Evolutionary conservation across 108 stramenopile genomes (phyloP).

Genomic region (Pseudonitzschia pungens): DNA sequence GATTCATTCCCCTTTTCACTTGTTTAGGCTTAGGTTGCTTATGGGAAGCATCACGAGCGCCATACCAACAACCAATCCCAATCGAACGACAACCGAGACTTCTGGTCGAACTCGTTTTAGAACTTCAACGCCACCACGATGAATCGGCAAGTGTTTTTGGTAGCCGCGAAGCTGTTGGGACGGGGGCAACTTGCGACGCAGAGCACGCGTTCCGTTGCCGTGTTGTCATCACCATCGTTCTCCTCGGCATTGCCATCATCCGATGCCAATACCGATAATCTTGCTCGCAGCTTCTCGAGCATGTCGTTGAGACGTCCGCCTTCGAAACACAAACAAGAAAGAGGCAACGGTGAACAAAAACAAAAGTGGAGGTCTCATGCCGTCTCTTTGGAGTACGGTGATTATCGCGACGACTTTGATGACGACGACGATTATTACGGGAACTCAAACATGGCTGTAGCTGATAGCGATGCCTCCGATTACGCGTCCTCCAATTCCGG

Average conservation of each 20-base stretch:
- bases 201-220: background rate
- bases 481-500: background rate
- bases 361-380: conserved; percentile 63
- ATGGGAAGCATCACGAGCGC: too few species aligned
- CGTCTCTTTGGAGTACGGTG: conserved; percentile 46
- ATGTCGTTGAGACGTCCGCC: conserved; percentile 26
- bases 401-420: conserved; percentile 41
- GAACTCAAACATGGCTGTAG: background rate
- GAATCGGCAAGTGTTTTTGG: conserved; percentile 6
- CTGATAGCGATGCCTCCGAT: background rate
- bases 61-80: too few species aligned
- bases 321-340: conserved; percentile 12
- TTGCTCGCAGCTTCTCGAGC: conserved; percentile 3
- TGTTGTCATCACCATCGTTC: background rate
- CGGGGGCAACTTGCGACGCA: background rate
- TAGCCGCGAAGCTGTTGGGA: background rate
- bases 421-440: background rate
- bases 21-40: too few species aligned
- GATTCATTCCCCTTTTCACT: too few species aligned
- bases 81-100: too few species aligned
- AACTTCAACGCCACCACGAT: background rate
- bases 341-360: background rate
- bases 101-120: too few species aligned
- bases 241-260: background rate
- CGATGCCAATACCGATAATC: background rate